Evolutionary conservation across 768 basidiomycete species (phyloP), one percentile per base, ranked within the genome.

Genomic region (Erythrobasidium yunnanense): DNA sequence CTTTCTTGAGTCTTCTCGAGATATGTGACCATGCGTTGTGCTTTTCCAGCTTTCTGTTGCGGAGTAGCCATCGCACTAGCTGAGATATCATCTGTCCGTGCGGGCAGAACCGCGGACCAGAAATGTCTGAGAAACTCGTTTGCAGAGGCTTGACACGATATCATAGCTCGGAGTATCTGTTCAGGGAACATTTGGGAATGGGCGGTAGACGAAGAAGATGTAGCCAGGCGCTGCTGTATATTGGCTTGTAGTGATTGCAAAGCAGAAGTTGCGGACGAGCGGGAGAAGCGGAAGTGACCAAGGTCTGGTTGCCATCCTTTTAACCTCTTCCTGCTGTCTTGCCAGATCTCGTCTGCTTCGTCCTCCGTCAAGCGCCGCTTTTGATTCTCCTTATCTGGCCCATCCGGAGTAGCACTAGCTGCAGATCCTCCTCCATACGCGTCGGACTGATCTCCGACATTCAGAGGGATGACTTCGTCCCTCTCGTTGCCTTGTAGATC

Each of bases 111-210:
- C 1, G 90, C 83, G 1, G 85, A 81, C 91, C 92, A 97, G 75
- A 90, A 96, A 74, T 97, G 95, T 29, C 93, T 85, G 15, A 99
- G 80, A 75, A 97, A 95, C 74, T 99, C 95, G 72, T 90, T 91
- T 11, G 92, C 86, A 2, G 92, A 87, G 0, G 89, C 89, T 73
- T 95, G 90, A 72, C 88, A 90, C 0, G 87, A 87, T 18, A 83
- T 84, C 83, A 69, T 66, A n/a, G 38, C 42, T 3, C 67, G 46
- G 2, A 68, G 60, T 4, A 68, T 33, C 13, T 47, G 30, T 22
- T 68, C 67, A 34, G 67, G 67, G 30, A 68, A 72, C 34, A 17
- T 55, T 62, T 58, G 65, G 45, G 58, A 96, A 86, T 77, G 90
- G 85, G 62, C 83, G 80, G 71, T 88, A 84, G 38, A 93, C 81